A percentile compares a stretch with the other conserved stretches of the same genome.
Conservation (phyloP, 169 alveolate species). For the Plasmodium inui region DNA sequence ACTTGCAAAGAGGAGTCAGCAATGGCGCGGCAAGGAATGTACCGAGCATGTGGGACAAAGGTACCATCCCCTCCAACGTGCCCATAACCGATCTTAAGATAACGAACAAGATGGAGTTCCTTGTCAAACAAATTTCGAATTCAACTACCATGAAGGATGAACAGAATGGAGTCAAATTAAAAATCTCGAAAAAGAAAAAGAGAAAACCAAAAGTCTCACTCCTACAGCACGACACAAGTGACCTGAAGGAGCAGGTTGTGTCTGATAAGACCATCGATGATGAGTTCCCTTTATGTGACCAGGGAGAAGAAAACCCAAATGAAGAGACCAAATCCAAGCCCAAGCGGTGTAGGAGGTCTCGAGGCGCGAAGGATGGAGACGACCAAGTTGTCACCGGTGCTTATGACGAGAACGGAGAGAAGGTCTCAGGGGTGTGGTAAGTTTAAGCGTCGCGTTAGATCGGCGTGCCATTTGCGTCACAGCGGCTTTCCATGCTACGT, state of each 20-base stretch:
- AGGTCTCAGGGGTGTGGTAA: conserved; percentile 71
- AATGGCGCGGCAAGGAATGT: neutral
- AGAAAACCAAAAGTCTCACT: conserved; percentile 34
- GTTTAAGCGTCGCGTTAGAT: neutral
- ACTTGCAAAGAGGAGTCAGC: neutral
- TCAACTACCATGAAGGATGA: neutral
- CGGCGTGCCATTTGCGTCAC: neutral
- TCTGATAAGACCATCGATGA: conserved; percentile 1
- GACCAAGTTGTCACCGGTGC: conserved; percentile 69
- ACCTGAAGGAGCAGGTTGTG: neutral
- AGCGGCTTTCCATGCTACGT: neutral
- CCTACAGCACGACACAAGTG: neutral
- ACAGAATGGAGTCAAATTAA: neutral
- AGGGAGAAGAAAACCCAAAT: neutral
- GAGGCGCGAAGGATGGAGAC: conserved; percentile 8
- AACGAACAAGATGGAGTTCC: neutral
- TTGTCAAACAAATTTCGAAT: neutral
- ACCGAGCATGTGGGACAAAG: neutral
- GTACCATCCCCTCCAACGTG: neutral
- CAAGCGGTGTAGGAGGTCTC: conserved; percentile 1
- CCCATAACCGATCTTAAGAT: neutral
- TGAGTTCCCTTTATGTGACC: neutral
- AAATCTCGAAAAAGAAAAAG: conserved; percentile 26
- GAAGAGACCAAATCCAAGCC: neutral
- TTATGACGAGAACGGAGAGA: conserved; percentile 67